Evolutionary conservation across 2,329 filamentous ascomycete genomes (phyloP), one percentile per base, ranked within the genome.

Genomic region (Juglanconis juglandina): DNA sequence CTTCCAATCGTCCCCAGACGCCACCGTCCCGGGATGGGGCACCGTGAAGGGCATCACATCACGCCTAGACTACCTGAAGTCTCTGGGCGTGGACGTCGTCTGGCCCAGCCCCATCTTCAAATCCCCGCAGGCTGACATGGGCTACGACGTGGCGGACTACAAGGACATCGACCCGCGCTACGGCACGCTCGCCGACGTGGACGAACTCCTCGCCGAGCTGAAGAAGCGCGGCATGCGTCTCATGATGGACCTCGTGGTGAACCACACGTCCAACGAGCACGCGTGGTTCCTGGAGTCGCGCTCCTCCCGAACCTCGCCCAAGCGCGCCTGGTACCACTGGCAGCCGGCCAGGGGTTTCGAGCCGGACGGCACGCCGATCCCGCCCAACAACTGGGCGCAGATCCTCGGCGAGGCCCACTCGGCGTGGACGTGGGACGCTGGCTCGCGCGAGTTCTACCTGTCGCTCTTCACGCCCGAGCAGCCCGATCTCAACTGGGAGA

Each of bases 401-500:
- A 71, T 72, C 68, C 68, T 59, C n/a, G 65, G 65, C 44, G 63
- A 63, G 68, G 75, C 60, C 52, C 70, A 75, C 3, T 71, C 69
- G 34, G 78, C 75, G 1, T 82, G 79, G 79, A 74, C 78, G 52
- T 84, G 77, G 47, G 79, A 82, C 61, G 78, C 80, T 66, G 63
- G 70, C 11, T 81, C 79, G 0, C 71, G 73, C 10, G 78, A 82
- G 64, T 82, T 81, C 68, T 84, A 90, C 68, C 83, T 92, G 1
- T 84, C 86, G 63, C 80, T 92, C 35, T 93, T 90, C 72, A 83
- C 84, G 47, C 81, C 80, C 4, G 84, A 88, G 65, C 89, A 92
- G 69, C 89, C 90, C 0, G 90, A 92, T 65, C 81, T 93, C 46
- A 92, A 92, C 74, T 92, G 89, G 89, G 87, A 91, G 69, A 87